phyloP scores from a whole-genome alignment of 2,329 filamentous ascomycete genomes.

The Xylariaceae sp. region DNA sequence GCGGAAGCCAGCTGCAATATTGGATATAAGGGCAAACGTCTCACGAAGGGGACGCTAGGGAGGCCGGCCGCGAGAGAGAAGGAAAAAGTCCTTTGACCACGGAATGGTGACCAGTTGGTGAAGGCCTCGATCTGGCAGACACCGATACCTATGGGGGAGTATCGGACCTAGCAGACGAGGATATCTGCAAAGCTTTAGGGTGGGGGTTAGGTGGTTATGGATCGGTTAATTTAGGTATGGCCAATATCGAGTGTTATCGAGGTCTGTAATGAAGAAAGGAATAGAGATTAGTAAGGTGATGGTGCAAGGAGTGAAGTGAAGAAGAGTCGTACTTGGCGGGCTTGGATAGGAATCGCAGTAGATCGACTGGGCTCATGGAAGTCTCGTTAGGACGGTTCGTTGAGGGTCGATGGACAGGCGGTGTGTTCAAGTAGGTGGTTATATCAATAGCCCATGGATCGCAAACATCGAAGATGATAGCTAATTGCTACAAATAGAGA shows the following conservation, averaged over 20 bases:
- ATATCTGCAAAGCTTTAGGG: slow-evolving; percentile 51
- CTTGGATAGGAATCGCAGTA: slow-evolving; percentile 90
- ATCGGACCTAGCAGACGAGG: slow-evolving; percentile 81
- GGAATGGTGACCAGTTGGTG: slow-evolving; percentile 76
- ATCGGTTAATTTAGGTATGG: slow-evolving; percentile 4
- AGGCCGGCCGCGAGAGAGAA: slow-evolving; percentile 78
- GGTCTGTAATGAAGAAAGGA: slow-evolving; percentile 44
- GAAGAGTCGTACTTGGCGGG: slow-evolving; percentile 71
- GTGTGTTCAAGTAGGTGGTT: no score
- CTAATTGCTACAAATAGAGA: no score
- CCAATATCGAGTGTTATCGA: slow-evolving; percentile 52
- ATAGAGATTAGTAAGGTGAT: slow-evolving; percentile 5
- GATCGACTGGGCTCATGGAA: slow-evolving; percentile 89
- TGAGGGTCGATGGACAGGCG: no score
- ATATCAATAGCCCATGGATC: no score
- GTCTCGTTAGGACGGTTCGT: no score
- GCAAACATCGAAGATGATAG: no score
- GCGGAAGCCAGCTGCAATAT: slow-evolving; percentile 79
- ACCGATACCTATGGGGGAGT: slow-evolving; percentile 79
- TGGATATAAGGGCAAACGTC: slow-evolving; percentile 50
- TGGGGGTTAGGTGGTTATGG: slow-evolving; percentile 17
- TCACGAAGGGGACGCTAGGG: slow-evolving; percentile 78
- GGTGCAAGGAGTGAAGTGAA: slow-evolving; percentile 4
- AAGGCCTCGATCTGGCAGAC: slow-evolving; percentile 63
- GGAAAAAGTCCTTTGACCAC: slow-evolving; percentile 75